Conservation (phyloP, 2,329 filamentous ascomycete species). For the Fusarium bulbicola region DNA sequence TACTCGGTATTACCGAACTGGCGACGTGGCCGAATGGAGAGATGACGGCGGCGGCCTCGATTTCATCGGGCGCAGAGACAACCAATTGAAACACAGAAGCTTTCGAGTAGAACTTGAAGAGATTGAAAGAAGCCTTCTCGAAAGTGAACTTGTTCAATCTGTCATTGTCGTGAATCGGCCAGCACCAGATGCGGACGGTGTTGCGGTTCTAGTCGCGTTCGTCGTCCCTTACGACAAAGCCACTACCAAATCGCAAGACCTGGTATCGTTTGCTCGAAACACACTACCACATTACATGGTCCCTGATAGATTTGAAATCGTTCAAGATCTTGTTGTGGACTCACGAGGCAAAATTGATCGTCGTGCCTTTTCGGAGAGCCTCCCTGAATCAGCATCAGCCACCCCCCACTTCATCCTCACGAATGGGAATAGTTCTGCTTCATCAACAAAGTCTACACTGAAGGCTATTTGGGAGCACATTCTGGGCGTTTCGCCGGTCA, state of each 20-base stretch:
- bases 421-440: not conserved
- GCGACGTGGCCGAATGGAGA: not conserved
- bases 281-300: not conserved
- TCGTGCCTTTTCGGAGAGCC: not conserved
- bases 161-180: not conserved
- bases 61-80: not conserved
- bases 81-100: not conserved
- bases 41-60: not conserved
- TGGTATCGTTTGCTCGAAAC: not conserved
- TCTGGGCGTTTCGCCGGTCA: not conserved
- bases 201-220: not conserved
- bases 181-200: not conserved
- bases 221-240: not conserved
- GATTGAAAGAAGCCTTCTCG: not conserved
- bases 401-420: not conserved
- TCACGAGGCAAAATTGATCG: not conserved
- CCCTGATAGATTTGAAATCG: not conserved
- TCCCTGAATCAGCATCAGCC: not conserved
- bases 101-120: conserved; percentile 1
- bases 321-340: not conserved
- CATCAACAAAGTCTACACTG: not conserved
- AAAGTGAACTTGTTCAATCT: not conserved
- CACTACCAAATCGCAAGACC: not conserved
- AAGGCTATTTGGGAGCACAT: not conserved
- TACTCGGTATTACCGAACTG: not conserved